Evolutionary conservation across 371 early-diverging fungal genomes (phyloP), one percentile per base, ranked within the genome.

Genomic region (Rhizomucor pusillus): DNA sequence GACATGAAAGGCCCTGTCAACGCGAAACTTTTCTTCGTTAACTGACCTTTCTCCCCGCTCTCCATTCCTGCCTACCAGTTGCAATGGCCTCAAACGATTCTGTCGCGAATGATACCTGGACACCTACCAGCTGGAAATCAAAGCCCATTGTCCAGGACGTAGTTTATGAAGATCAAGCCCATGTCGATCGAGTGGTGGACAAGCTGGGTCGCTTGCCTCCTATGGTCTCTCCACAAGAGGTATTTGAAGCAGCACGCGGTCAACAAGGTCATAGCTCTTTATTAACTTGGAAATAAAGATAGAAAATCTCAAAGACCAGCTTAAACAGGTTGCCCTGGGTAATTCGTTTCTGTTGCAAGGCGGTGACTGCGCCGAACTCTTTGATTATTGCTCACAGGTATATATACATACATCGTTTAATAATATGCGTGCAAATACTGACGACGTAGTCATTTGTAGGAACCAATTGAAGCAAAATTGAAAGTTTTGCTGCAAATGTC

Each of bases 281-380:
- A 1, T 12, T 36, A 13, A 29, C 13, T 14, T 46, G n/a, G 18
- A 25, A 9, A 14, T 12, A 22, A 65, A 94, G 93, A 86, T 92
- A 71, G 79, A 86, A 53, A 83, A 82, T n/a, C 81, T 98, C 57
- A 84, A 89, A 52, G 68, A 71, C 16, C 93, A 94, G 63, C 81
- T 98, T 18, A 82, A 80, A 19, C 90, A 96, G 61, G 95, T 90
- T 18, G 95, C 95, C 36, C 79, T 87, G 51, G 92, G 92, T 49
- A 90, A 93, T 57, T 87, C 94, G 3, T 97, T 98, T 63, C 72
- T 98, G 50, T 77, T 98, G 34, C 97, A 97, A 73, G 98, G 98
- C 54, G 98, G 98, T 50, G 98, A 97, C 70, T 98, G 98, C 71
- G 98, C 98, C 20, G 98, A 98, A 75, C 81, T 92, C 37, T 98